Conservation (phyloP, 202 grass and related monocot genomes). For the Elaeis oleifera region DNA sequence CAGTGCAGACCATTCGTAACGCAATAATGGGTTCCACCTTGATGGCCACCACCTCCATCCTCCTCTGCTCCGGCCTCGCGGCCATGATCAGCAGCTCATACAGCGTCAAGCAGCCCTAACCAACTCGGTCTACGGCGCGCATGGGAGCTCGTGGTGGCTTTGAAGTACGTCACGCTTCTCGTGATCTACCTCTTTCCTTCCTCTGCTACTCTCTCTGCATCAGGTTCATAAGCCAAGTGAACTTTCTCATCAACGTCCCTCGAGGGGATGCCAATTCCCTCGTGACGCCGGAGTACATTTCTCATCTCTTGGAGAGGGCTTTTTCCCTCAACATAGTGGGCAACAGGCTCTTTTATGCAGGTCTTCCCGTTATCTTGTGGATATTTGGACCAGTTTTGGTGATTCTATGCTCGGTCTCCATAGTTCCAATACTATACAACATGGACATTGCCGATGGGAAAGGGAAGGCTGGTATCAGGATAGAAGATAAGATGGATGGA, state of each 20-base stretch:
- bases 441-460: constrained; percentile 33
- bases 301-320: constrained; percentile 33
- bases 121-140: constrained; percentile 60
- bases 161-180: constrained; percentile 71
- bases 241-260: constrained; percentile 67
- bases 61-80: constrained; percentile 81
- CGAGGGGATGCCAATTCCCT: background rate
- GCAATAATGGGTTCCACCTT: constrained; percentile 86
- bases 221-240: constrained; percentile 74
- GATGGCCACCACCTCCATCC: constrained; percentile 71
- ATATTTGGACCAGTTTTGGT: constrained; percentile 71
- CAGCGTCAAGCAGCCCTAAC: constrained; percentile 68
- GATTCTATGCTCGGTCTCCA: constrained; percentile 50
- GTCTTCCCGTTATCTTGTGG: constrained; percentile 55
- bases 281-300: constrained; percentile 18
- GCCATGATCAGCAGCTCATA: constrained; percentile 83
- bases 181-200: constrained; percentile 61
- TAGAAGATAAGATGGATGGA: too few species aligned
- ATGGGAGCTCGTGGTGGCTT: constrained; percentile 81
- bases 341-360: constrained; percentile 66
- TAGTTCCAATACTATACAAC: constrained; percentile 71
- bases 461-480: background rate
- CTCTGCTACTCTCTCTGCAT: constrained; percentile 72
- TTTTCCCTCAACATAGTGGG: constrained; percentile 61
- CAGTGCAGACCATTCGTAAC: constrained; percentile 73